Base-by-base conservation (phyloP, 1,139 yeast genomes). In the Scheffersomyces stambukii region DNA sequence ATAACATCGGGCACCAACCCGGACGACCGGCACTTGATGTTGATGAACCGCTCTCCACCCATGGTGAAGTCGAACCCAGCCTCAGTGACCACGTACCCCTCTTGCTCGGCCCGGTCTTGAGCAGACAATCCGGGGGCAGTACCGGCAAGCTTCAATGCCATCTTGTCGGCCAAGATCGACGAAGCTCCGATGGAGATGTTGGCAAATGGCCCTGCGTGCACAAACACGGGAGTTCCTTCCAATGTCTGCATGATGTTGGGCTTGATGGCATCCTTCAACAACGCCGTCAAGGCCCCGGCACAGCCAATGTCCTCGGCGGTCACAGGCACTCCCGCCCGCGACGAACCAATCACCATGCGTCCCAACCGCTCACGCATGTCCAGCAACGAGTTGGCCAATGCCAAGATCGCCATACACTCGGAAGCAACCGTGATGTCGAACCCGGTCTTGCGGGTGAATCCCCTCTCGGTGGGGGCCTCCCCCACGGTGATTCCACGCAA, bases 51-150 rank as follows among this genome's bases (percentile, higher is more conserved):
- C 66, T 91, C 98, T 54, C 97, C 97, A 54, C 98, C 98, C 96
- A 91, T 91, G 32, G 97, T 91, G 72, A 91, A 89, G 60, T 91
- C 98, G 67, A 91, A 91, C 38, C 97, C 98, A 20, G 97, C 97
- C 60, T 89, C 97, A 29, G 97, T 89, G 34, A 89, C 89, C 37
- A 89, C 97, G 53, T 80, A 89, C 44, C 97, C 97, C 45, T 81
- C 77, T 54, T 81, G 77, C 45, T 73, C 71, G 37, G 56, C 54
- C 51, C 74, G 74, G 41, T 71, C 75, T 40, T 68, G 73, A 23
- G 64, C 64, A 35, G 67, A 60, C 50, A 57, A 52, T 46, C 46
- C 70, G 54, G 52, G 69, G 4, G 73, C 57, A 24, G 75, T 81
- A 57, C 96, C 95, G 24, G 93, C 89, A 45, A 91, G 75, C 64